These are phyloP conservation scores for Cyclotella atomus DNA, from an alignment of 108 stramenopile species.

Conservation along the genomic window DNA sequence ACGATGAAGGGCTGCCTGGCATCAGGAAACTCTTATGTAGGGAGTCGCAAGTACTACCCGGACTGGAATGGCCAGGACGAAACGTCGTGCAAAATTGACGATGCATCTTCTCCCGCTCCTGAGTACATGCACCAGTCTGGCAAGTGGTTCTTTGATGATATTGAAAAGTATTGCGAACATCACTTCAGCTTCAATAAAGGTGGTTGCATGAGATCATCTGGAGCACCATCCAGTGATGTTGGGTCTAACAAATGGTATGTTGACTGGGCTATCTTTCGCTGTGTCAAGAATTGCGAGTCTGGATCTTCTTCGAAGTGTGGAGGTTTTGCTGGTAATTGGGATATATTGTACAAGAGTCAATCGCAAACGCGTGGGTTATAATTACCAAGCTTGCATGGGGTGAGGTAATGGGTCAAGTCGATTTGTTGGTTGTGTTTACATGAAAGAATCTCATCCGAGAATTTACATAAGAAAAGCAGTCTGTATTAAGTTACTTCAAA, in stretches of 20 bases:
- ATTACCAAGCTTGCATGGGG: background rate
- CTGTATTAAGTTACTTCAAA: conserved; percentile 62
- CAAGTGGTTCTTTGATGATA: background rate
- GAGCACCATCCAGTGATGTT: background rate
- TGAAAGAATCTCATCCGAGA: too few relatives aligned
- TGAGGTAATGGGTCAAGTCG: background rate
- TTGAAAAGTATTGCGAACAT: background rate
- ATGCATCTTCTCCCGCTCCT: background rate
- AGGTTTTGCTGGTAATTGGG: background rate
- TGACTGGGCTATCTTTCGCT: background rate
- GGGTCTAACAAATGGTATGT: conserved; percentile 11
- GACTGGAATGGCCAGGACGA: background rate
- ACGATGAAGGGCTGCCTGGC: background rate
- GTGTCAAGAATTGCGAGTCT: background rate
- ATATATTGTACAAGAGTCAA: background rate
- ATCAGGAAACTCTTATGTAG: background rate
- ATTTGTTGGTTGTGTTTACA: too few relatives aligned
- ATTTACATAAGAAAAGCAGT: background rate
- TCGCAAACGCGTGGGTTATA: background rate
- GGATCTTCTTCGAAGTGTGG: background rate
- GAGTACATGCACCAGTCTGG: background rate
- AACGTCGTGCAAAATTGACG: background rate
- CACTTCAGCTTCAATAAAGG: background rate
- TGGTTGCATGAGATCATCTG: background rate
- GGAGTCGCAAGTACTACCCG: background rate